Evolutionary conservation across 2,329 filamentous ascomycete genomes (phyloP).

Genomic region (Sclerotinia minor): DNA sequence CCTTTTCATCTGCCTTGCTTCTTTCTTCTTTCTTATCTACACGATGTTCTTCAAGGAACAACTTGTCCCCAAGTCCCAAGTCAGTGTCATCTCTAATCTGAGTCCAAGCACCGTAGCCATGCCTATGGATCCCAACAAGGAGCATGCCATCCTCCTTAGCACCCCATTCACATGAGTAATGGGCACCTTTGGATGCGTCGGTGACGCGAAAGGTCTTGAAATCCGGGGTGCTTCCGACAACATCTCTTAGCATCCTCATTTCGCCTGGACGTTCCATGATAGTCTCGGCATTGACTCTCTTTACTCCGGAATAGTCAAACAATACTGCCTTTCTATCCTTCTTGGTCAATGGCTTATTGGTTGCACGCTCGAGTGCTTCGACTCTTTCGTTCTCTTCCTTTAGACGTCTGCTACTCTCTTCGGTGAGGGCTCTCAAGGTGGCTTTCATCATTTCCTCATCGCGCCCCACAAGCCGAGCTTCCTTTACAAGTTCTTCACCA

Average conservation of each 20-base stretch:
- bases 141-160: slow-evolving; percentile 96
- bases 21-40: slow-evolving; percentile 97
- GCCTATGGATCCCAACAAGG: slow-evolving; percentile 85
- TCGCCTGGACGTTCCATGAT: slow-evolving; percentile 89
- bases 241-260: slow-evolving; percentile 77
- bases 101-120: slow-evolving; percentile 94
- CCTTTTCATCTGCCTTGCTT: slow-evolving; percentile 67
- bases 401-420: slow-evolving; percentile 70
- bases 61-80: slow-evolving; percentile 81
- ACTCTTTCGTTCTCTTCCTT: slow-evolving; percentile 69
- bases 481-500: slow-evolving; percentile 80
- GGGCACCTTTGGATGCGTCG: slow-evolving; percentile 87
- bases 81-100: slow-evolving; percentile 91
- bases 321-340: slow-evolving; percentile 97
- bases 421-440: slow-evolving; percentile 67
- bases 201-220: slow-evolving; percentile 80
- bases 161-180: slow-evolving; percentile 91
- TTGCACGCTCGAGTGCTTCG: slow-evolving; percentile 64
- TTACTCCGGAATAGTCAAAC: slow-evolving; percentile 90
- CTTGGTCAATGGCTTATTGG: slow-evolving; percentile 82
- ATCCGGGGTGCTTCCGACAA: slow-evolving; percentile 66
- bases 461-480: slow-evolving; percentile 80
- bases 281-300: slow-evolving; percentile 94
- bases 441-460: slow-evolving; percentile 77
- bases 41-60: slow-evolving; percentile 96